Percentiles rank a stretch among this genome's conserved stretches.
phyloP scores from a whole-genome alignment of 2,329 filamentous ascomycete genomes.

The Diplodia intermedia region DNA sequence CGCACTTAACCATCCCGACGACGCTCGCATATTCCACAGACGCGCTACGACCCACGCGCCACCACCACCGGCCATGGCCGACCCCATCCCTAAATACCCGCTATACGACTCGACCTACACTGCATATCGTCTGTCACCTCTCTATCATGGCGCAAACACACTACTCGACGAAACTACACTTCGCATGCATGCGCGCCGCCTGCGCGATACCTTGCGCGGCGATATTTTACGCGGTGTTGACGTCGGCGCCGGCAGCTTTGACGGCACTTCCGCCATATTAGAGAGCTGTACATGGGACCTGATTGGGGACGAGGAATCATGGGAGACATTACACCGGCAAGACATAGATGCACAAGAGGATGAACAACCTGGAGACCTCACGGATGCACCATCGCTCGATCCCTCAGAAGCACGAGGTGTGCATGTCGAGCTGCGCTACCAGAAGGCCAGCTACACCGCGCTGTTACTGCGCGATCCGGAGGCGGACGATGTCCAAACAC shows the following conservation, averaged over 20 bases:
- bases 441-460: conserved; percentile 58
- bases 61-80: conserved; percentile 39
- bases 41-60: conserved; percentile 19
- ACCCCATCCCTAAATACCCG: conserved; percentile 48
- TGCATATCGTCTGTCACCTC: conserved; percentile 61
- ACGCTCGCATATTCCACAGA: not conserved
- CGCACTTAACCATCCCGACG: too few relatives aligned
- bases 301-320: conserved; percentile 51
- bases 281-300: conserved; percentile 56
- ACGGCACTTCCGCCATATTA: conserved; percentile 55
- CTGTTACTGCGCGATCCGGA: conserved; percentile 54
- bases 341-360: conserved; percentile 41
- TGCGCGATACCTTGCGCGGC: conserved; percentile 58
- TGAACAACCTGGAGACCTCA: conserved; percentile 40
- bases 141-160: conserved; percentile 54
- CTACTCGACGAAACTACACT: conserved; percentile 49
- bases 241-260: conserved; percentile 48
- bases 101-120: conserved; percentile 62
- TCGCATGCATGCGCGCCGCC: conserved; percentile 55
- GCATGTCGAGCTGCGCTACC: conserved; percentile 57
- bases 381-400: conserved; percentile 33
- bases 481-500: conserved; percentile 40
- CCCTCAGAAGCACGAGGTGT: conserved; percentile 51
- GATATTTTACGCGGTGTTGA: conserved; percentile 57
- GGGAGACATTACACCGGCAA: conserved; percentile 47